Evolutionary conservation across 345 rosid genomes (phyloP), one percentile per base, ranked within the genome.

Genomic region (Excoecaria agallocha): DNA sequence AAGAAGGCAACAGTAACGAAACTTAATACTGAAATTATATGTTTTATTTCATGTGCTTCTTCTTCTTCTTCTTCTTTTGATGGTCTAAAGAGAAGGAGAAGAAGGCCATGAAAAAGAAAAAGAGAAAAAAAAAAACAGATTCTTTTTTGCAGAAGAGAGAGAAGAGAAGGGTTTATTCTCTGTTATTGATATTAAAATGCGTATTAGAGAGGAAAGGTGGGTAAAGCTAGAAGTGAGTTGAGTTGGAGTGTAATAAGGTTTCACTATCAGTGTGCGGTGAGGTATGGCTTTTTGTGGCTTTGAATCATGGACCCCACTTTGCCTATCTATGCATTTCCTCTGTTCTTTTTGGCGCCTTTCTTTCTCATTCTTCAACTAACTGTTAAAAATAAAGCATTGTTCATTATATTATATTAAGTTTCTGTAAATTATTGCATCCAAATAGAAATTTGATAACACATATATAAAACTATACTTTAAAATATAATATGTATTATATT

Each of bases 231-330:
- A 10, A 3, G 35, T 46, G 1, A 49, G 6, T 20, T 24, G 16
- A 20, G n/a, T n/a, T n/a, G n/a, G n/a, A n/a, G n/a, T n/a, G n/a
- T n/a, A n/a, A n/a, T n/a, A n/a, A n/a, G n/a, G n/a, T n/a, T n/a
- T n/a, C 84, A 69, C 81, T 82, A 68, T 80, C 83, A 30, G 78
- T 63, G 82, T 71, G 56, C 17, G 84, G 85, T 79, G 61, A 71
- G 78, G 63, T 72, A 76, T 80, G 81, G 85, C 79, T 83, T 78
- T n/a, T 82, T 58, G 30, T 79, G 76, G 30, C 71, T 56, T 49
- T 7, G n/a, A 58, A 72, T 35, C 9, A 24, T 46, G 82, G 76
- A 49, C 72, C 80, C 84, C 82, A 71, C 57, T 72, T 41, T 79
- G 66, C 11, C 70, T 30, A 3, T 16, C n/a, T n/a, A n/a, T n/a